Base-by-base conservation (phyloP, 495 filamentous ascomycete species). In the Talaromyces stipitatus region DNA sequence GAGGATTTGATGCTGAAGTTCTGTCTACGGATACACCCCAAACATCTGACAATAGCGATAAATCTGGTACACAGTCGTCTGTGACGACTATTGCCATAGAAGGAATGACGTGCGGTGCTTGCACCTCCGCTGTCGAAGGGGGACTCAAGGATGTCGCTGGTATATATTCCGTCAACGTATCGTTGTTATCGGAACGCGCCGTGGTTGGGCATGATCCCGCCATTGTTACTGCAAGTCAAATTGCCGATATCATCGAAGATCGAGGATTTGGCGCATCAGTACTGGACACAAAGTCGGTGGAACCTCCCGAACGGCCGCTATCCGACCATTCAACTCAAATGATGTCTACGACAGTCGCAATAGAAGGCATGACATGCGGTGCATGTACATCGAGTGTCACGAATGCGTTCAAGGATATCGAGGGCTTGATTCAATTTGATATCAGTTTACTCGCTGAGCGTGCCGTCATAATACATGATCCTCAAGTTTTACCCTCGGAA, bases 41-140 rank as follows among this genome's bases (percentile, higher is more conserved):
- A 38, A 70, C 77, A 22, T 61, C 71, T 1, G 46, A 55, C 54
- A 65, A 68, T 14, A 61, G 60, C 20, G 61, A 61, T 38, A 54
- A 66, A 54, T 14, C 55, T 58, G 55, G 70, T 27, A 48, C 60
- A 61, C 22, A 61, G 65, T 57, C 82, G 16, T 85, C 84, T 8
- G 84, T 80, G 4, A 97, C 91, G 9, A 98, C 89, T 0, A 72
- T 97, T 43, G 85, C 89, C 16, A 85, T 97, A n/a, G 88, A 91
- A 61, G 94, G 94, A 24, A 98, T 98, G 94, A 97, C 94, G 6
- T 97, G 92, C 65, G 92, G 92, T 43, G 91, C 92, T 30, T 98
- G 92, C 65, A 96, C 92, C 7, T 89, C 90, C 50, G 90, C 92
- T 0, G 82, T 98, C 18, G 90, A 97, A 69, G 82, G 85, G 48